Evolutionary conservation across 805 yeast genomes (phyloP), one percentile per base, ranked within the genome.

Genomic region (Ogataea ramenticola): DNA sequence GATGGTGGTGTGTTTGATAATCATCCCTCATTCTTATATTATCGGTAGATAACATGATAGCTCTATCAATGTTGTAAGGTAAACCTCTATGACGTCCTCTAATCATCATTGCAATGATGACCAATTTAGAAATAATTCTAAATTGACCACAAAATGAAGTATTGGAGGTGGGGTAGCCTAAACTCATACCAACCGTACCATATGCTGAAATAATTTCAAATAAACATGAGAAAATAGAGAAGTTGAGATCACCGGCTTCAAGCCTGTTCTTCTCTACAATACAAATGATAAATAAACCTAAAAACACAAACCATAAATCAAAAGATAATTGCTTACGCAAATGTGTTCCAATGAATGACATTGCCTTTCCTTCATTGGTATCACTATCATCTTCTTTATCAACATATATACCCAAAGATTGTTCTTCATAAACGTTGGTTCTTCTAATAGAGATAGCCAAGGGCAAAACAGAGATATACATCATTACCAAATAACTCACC

Each of bases 381-480:
- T 66, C 70, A 16, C 53, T 52, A n/a, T 55, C 64, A 3, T 57
- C 61, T 8, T 50, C 54, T 9, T 45, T 47, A 22, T 59, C 57
- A 14, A 51, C 38, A 57, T 86, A 90, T n/a, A 89, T 75, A n/a
- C 99, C 99, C 45, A 93, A 66, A 0, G 96, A 86, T 59, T 89
- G 98, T 57, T 93, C 99, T 61, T 93, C 99, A 66, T 93, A 93
- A 44, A 93, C 99, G 61, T 93, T 93, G 17, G 99, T 93, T 61
- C 97, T 77, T 67, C 99, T 80, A 49, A 93, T 89, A 33, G 96
- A 87, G 50, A 93, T 93, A 29, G 99, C 99, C 53, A 93, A 69
- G 1, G 99, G 99, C 58, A 90, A 71, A 37, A 91, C 97, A 15
- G 98, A 91, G 24, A 93, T 89, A 66, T 93, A 93, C 99, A 93